phyloP scores from a whole-genome alignment of 306 rosid species.

The Boehmeria nivea region DNA sequence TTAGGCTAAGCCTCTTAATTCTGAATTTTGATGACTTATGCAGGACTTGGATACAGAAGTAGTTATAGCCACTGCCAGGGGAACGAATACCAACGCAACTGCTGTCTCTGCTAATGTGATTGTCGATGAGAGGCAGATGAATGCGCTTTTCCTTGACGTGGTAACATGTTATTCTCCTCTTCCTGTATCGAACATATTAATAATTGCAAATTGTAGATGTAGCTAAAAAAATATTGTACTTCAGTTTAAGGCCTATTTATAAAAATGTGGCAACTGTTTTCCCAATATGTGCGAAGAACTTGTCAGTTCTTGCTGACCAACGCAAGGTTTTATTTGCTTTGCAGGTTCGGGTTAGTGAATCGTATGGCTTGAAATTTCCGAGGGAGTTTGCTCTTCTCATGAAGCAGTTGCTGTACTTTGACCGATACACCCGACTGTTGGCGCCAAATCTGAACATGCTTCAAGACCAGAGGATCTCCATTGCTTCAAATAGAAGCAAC shows the following conservation, averaged over 20 bases:
- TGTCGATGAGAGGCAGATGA: slow-evolving; percentile 96
- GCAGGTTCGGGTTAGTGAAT: slow-evolving; percentile 87
- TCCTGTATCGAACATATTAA: no score
- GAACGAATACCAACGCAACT: slow-evolving; percentile 44
- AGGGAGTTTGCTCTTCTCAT: slow-evolving; percentile 88
- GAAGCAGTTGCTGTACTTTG: slow-evolving; percentile 96
- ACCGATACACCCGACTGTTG: slow-evolving; percentile 81
- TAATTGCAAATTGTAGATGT: no score
- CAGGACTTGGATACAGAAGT: slow-evolving; percentile 96
- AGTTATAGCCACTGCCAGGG: slow-evolving; percentile 69
- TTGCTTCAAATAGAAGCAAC: slow-evolving; percentile 57
- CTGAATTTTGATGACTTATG: slow-evolving; percentile 20
- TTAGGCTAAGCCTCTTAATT: slow-evolving; percentile 12
- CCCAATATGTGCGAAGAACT: no score
- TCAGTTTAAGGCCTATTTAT: no score
- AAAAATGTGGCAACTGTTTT: no score
- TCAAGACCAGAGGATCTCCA: slow-evolving; percentile 83
- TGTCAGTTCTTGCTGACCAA: not conserved
- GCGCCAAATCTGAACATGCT: slow-evolving; percentile 96
- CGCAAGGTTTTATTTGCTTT: not conserved
- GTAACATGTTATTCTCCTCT: slow-evolving; percentile 23
- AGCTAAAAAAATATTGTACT: no score
- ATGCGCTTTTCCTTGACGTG: slow-evolving; percentile 94
- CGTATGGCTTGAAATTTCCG: slow-evolving; percentile 84
- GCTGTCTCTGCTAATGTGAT: slow-evolving; percentile 80